A percentile compares a stretch with the other conserved stretches of the same genome.
These are phyloP conservation scores for Scheffersomyces spartinae DNA, from an alignment of 805 yeast genomes.

Conservation along the genomic window DNA sequence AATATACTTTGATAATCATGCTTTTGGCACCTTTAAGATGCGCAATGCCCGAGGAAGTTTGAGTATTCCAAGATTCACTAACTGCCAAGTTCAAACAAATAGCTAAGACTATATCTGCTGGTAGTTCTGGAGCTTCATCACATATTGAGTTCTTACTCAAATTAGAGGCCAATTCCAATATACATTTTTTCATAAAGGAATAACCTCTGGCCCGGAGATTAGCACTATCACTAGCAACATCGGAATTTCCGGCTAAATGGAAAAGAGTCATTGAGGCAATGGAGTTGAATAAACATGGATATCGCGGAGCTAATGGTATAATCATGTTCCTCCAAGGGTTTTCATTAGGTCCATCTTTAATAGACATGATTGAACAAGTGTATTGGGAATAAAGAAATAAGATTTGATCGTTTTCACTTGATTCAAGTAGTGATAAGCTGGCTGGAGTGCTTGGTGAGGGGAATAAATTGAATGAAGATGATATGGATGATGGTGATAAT, in stretches of 20 bases:
- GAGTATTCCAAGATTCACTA: conserved; percentile 61
- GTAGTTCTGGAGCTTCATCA: conserved; percentile 16
- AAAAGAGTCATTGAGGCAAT: conserved; percentile 58
- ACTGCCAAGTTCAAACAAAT: conserved; percentile 54
- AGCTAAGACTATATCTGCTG: conserved; percentile 56
- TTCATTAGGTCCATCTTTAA: conserved; percentile 51
- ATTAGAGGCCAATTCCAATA: conserved; percentile 48
- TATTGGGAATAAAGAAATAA: conserved; percentile 21
- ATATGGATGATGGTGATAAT: no score
- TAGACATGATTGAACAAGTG: conserved; percentile 41
- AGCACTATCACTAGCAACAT: conserved; percentile 32
- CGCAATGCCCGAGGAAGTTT: conserved; percentile 55
- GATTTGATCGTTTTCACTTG: conserved; percentile 28
- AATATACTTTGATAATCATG: conserved; percentile 39
- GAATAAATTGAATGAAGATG: no score
- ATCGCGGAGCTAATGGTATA: conserved; percentile 43
- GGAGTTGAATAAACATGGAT: conserved; percentile 49
- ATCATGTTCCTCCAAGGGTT: conserved; percentile 57
- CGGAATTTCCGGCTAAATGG: conserved; percentile 31
- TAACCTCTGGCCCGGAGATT: conserved; percentile 38
- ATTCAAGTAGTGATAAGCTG: no score
- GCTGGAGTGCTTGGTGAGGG: no score
- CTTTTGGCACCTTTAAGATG: conserved; percentile 58
- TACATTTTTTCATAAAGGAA: conserved; percentile 47
- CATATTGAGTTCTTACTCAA: conserved; percentile 21